Percentiles rank a stretch among this genome's conserved stretches.
Conservation (phyloP, 176 grass and related monocot species). For the Elymus sibiricus region DNA sequence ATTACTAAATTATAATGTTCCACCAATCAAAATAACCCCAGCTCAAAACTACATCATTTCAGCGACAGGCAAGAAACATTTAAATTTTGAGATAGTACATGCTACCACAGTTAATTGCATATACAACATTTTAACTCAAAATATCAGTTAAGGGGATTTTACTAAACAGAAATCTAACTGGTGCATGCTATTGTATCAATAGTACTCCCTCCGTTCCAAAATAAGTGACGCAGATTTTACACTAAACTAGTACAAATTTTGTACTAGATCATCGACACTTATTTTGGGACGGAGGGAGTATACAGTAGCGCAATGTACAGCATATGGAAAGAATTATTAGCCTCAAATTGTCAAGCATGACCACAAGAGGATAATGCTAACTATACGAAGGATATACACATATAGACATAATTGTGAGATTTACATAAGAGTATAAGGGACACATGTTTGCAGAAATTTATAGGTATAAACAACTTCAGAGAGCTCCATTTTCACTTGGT, state of each 20-base stretch:
- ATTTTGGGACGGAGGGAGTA: no score
- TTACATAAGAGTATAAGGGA: not conserved
- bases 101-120: not conserved
- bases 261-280: no score
- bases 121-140: not conserved
- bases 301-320: not conserved
- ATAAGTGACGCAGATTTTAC: no score
- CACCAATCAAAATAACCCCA: not conserved
- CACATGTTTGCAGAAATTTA: constrained; percentile 5
- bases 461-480: not conserved
- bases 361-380: not conserved
- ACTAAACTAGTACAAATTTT: no score
- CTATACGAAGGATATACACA: not conserved
- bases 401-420: not conserved
- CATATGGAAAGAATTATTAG: not conserved
- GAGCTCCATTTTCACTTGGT: not conserved
- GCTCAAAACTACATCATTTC: not conserved
- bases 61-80: not conserved
- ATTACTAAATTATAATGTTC: not conserved
- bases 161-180: not conserved
- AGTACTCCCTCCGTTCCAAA: no score
- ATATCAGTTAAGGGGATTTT: not conserved
- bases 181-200: not conserved
- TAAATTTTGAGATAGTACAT: not conserved
- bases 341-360: not conserved